These are phyloP conservation scores for Phytophthora sp. DNA, from an alignment of 352 stramenopile genomes.

Conservation along the genomic window DNA sequence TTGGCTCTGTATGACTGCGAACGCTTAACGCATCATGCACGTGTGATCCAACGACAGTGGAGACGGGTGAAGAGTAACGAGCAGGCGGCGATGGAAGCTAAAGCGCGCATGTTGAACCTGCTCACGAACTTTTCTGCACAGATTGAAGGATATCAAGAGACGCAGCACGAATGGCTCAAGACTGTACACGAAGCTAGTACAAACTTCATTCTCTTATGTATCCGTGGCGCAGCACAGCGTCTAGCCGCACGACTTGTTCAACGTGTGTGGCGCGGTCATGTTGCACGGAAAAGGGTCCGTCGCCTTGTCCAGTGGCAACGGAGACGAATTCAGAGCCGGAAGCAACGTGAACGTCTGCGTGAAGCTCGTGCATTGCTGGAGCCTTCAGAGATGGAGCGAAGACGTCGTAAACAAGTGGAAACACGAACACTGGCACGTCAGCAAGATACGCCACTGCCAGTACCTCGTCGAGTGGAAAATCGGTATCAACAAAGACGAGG, in stretches of 20 bases:
- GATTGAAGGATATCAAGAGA: conserved; percentile 24
- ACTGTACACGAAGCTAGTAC: conserved; percentile 15
- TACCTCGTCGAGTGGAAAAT: conserved; percentile 11
- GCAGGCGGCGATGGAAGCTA: conserved; percentile 20
- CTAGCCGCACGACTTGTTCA: conserved; percentile 50
- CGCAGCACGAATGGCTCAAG: conserved; percentile 8
- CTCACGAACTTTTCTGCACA: conserved; percentile 24
- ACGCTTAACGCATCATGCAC: not conserved
- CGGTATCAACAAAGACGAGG: conserved; percentile 11
- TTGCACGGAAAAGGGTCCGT: conserved; percentile 35
- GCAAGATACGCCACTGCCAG: conserved; percentile 37
- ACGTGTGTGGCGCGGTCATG: conserved; percentile 62
- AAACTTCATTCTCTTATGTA: conserved; percentile 8
- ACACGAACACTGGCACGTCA: conserved; percentile 40
- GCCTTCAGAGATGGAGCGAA: conserved; percentile 28
- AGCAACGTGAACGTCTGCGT: conserved; percentile 44
- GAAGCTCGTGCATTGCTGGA: conserved; percentile 43
- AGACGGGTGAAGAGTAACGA: conserved; percentile 21
- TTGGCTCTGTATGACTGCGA: conserved; percentile 13
- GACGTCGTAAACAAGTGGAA: conserved; percentile 18
- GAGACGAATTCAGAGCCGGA: conserved; percentile 27
- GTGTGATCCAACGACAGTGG: conserved; percentile 40
- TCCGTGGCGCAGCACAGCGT: conserved; percentile 27
- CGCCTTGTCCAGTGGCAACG: conserved; percentile 33
- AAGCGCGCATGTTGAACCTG: conserved; percentile 33